Base-by-base conservation (phyloP, 305 asterid species). In the Fraxinus nigra region DNA sequence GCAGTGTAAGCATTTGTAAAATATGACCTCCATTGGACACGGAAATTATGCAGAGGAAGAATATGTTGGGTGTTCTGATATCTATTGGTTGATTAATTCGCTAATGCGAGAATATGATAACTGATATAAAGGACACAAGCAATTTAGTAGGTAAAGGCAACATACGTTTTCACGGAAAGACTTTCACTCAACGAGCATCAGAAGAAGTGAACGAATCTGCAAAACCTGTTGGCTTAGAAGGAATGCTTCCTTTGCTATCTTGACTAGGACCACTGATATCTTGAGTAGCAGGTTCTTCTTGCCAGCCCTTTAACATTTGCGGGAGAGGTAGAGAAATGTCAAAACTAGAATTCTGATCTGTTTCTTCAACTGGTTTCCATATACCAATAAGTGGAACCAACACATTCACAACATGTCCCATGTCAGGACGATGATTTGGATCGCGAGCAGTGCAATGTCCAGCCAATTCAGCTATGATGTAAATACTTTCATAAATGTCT, bases 381-480 rank as follows among this genome's bases (percentile, higher is more conserved):
- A 83, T 88, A 37, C 87, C 93, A 5, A 89, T 93, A 72, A 90
- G 75, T 20, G 82, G 89, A 46, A 87, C 89, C 8, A 94, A 90
- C 81, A 91, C 94, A 59, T 85, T 92, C 22, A 94, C 98, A 0
- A 82, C 94, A 24, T 92, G 89, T 9, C 94, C 97, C 96, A 94
- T 94, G 16, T 94, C 98, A 1, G 98, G 98, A 3, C 98, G 92
- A 48, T 89, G 94, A 59, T 81, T 86, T 24, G 98, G 97, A n/a
- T 93, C 98, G 72, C 97, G 88, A 0, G 91, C 86, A 0, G 98
- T 94, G 92, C 98, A 94, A 63, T 94, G 97, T 18, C 98, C 94
- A 0, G 98, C 97, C 70, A 94, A 85, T 43, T 88, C 90, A 9
- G 94, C 93, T 8, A 92, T 73, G 0, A 82, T 51, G 81, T 74